A percentile compares a stretch with the other conserved stretches of the same genome.
phyloP scores from a whole-genome alignment of 2,329 filamentous ascomycete genomes.

The Ceratocystis cubensis region DNA sequence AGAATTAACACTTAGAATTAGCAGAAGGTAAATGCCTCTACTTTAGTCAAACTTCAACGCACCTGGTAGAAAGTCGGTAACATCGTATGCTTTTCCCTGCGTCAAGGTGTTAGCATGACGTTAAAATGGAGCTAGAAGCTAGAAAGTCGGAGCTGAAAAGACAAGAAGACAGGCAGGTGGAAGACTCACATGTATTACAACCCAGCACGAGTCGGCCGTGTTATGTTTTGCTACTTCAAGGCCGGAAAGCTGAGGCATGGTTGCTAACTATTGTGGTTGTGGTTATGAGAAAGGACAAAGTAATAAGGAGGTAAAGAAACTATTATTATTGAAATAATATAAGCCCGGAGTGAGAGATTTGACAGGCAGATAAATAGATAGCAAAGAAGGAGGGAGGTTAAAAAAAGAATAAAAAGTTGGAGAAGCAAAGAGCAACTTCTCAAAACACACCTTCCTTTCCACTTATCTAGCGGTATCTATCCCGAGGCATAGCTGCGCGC shows the following conservation, averaged over 20 bases:
- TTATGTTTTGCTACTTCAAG: conserved; percentile 57
- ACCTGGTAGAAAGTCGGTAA: conserved; percentile 77
- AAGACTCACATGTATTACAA: conserved; percentile 60
- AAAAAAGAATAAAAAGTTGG: neutral
- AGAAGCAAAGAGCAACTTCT: neutral
- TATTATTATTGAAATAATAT: neutral
- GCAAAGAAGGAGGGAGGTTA: neutral
- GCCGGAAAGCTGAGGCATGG: conserved; percentile 37
- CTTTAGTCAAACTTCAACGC: conserved; percentile 15
- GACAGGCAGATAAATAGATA: neutral
- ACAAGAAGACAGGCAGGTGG: neutral
- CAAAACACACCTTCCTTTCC: neutral
- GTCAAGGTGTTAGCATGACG: conserved; percentile 15
- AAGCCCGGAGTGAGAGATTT: neutral
- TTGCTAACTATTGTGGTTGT: neutral
- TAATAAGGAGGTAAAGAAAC: neutral
- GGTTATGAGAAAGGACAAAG: neutral
- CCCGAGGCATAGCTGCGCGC: no score
- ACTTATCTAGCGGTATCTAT: neutral
- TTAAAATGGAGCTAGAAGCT: neutral
- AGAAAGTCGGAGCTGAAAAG: no score
- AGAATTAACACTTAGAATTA: neutral
- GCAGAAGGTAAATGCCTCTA: neutral
- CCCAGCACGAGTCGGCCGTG: conserved; percentile 75
- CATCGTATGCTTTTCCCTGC: conserved; percentile 74